Base-by-base conservation (phyloP, 2,329 filamentous ascomycete genomes). In the Epichloe gansuensis region DNA sequence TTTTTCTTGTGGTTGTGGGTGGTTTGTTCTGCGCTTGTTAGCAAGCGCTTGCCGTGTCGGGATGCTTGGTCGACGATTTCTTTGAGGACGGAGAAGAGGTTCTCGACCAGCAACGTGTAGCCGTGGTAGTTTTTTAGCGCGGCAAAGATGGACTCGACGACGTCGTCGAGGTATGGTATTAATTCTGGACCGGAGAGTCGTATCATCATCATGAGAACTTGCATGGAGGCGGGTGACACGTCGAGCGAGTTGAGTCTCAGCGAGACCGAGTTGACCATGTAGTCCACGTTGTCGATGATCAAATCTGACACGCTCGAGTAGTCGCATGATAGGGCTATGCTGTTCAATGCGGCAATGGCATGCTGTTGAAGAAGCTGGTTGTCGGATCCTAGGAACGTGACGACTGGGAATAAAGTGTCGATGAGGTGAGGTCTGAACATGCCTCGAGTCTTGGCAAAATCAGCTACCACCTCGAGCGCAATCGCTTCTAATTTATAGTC, bases 121-220 rank as follows among this genome's bases (percentile, higher is more conserved):
- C 93, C 93, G 61, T 98, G 93, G 60, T 93, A 98, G 61, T 89
- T 87, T 58, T 96, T 89, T n/a, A 98, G 71, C 0, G 90, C 89
- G 0, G 87, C 85, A 65, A 98, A 97, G 40, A 98, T 89, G 0
- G 88, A 91, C 4, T 84, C 85, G 3, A 97, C 82, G 1, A 95
- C 80, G 63, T 98, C 93, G 62, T 97, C 91, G 2, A 98, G 73
- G 62, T 90, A 96, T 0, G 90, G 89, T 11, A 98, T 75, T 23
- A 98, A 67, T 7, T 76, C 76, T 1, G 89, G 82, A 0, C 93
- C 93, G 17, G 89, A 88, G 13, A 98, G 76, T 27, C 80, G 82
- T 54, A 97, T 82, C 87, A 97, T 94, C 90, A 98, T 96, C 6
- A 85, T 77, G 47, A 98, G 69, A 2, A 97, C 93, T 58, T 91